Percentiles rank a stretch among this genome's conserved stretches.
phyloP scores from a whole-genome alignment of 2,329 filamentous ascomycete genomes.

The Metarhizium brunneum region DNA sequence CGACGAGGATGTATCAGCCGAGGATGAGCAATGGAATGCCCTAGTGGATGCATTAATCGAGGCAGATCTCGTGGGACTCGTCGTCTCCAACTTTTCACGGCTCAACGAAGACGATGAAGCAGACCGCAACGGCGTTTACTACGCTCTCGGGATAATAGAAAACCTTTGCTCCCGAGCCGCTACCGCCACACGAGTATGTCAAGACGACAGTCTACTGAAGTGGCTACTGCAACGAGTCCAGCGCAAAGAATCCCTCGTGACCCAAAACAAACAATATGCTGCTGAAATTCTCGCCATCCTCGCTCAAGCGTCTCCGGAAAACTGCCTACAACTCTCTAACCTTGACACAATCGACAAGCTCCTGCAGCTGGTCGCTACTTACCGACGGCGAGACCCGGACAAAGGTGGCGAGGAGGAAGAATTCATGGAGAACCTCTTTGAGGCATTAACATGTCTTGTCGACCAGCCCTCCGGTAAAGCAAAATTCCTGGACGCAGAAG shows the following conservation, averaged over 20 bases:
- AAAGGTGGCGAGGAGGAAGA: slow-evolving; percentile 88
- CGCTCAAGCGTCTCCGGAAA: slow-evolving; percentile 62
- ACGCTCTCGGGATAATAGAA: slow-evolving; percentile 74
- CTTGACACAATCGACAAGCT: slow-evolving; percentile 69
- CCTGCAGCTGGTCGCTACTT: slow-evolving; percentile 74
- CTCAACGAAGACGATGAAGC: slow-evolving; percentile 64
- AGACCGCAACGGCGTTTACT: slow-evolving; percentile 80
- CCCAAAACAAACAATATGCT: slow-evolving; percentile 92
- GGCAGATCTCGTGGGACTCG: slow-evolving; percentile 62
- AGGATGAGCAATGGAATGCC: slow-evolving; percentile 69
- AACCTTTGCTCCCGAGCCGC: slow-evolving; percentile 66
- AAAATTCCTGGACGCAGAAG: slow-evolving; percentile 83
- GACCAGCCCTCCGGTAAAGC: slow-evolving; percentile 67
- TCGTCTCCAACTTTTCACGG: slow-evolving; percentile 69
- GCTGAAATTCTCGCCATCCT: slow-evolving; percentile 88
- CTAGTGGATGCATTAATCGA: slow-evolving; percentile 60
- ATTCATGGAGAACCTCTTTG: slow-evolving; percentile 90
- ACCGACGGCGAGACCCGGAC: slow-evolving; percentile 76
- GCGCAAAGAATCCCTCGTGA: slow-evolving; percentile 55
- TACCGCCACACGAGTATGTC: slow-evolving; percentile 63
- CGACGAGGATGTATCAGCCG: slow-evolving; percentile 81
- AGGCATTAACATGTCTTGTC: slow-evolving; percentile 70
- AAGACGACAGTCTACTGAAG: slow-evolving; percentile 56
- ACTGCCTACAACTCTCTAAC: slow-evolving; percentile 51
- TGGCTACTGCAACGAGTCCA: slow-evolving; percentile 75